Conservation (phyloP, 1,139 yeast species). For the Candida sanyaensis region DNA sequence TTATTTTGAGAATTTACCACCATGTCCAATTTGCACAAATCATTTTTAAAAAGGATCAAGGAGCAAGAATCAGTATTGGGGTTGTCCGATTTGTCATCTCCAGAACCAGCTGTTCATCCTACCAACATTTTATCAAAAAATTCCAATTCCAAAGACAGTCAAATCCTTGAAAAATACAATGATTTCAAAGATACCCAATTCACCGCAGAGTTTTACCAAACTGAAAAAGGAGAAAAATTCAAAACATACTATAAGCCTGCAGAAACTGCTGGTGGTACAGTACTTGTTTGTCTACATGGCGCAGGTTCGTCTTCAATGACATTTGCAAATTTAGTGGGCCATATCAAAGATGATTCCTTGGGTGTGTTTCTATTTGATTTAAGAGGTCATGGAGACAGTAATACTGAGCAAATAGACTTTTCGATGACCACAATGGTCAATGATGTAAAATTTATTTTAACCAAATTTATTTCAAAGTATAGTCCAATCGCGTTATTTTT, state of each 20-base stretch:
- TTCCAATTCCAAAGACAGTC: slow-evolving; percentile 4
- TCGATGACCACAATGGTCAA: slow-evolving; percentile 51
- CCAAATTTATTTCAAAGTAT: slow-evolving; percentile 29
- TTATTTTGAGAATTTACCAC: background rate
- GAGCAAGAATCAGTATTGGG: slow-evolving; percentile 42
- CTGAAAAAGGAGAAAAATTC: slow-evolving; percentile 26
- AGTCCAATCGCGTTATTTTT: slow-evolving; percentile 38
- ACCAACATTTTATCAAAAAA: background rate
- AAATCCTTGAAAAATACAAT: slow-evolving; percentile 8
- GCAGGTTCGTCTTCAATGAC: slow-evolving; percentile 90
- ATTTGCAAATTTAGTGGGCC: slow-evolving; percentile 57
- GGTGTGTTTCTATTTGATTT: slow-evolving; percentile 76
- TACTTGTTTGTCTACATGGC: slow-evolving; percentile 85
- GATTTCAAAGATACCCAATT: slow-evolving; percentile 20
- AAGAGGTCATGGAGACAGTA: slow-evolving; percentile 74
- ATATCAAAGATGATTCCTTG: slow-evolving; percentile 17
- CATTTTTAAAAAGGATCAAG: slow-evolving; percentile 39
- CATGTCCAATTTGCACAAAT: slow-evolving; percentile 49
- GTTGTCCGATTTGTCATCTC: slow-evolving; percentile 21
- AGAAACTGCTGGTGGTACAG: slow-evolving; percentile 38
- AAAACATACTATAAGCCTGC: slow-evolving; percentile 68
- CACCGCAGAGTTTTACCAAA: slow-evolving; percentile 14
- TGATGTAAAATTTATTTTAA: slow-evolving; percentile 57
- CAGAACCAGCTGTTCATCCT: slow-evolving; percentile 5
- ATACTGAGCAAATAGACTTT: slow-evolving; percentile 32